These are phyloP conservation scores for Prunella vulgaris DNA, from an alignment of 257 asterid genomes.

Conservation along the genomic window DNA sequence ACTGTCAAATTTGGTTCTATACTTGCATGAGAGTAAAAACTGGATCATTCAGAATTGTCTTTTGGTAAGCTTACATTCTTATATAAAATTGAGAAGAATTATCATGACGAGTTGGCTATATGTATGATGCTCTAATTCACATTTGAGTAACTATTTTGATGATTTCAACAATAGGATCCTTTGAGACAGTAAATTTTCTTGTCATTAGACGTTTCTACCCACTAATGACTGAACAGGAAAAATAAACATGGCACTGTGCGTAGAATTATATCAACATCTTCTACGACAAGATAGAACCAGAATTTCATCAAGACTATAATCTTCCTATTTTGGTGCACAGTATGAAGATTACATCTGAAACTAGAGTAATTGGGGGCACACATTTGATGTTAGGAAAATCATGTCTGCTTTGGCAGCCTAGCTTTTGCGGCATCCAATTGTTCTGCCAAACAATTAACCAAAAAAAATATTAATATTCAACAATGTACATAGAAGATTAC, in stretches of 20 bases:
- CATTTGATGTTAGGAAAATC: conserved; percentile 22
- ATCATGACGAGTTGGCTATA: background rate
- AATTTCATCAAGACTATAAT: background rate
- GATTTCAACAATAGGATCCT: background rate
- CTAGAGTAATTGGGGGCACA: background rate
- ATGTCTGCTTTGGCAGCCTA: conserved; percentile 45
- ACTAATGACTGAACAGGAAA: background rate
- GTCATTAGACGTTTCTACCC: background rate
- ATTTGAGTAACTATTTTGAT: too few relatives aligned
- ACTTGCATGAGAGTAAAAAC: conserved; percentile 1
- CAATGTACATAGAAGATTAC: background rate
- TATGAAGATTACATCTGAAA: background rate
- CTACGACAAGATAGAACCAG: background rate
- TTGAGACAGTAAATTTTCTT: background rate
- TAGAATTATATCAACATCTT: background rate
- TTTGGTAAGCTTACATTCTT: background rate
- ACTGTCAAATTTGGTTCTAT: background rate
- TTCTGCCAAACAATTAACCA: conserved; percentile 40
- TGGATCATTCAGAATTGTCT: background rate
- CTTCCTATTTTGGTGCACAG: background rate
- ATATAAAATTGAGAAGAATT: background rate
- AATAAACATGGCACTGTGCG: background rate
- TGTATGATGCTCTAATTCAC: background rate
- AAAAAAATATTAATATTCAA: background rate
- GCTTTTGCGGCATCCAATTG: conserved; percentile 56